Conservation (phyloP, 768 basidiomycete species). For the Clitopilus hobsonii region DNA sequence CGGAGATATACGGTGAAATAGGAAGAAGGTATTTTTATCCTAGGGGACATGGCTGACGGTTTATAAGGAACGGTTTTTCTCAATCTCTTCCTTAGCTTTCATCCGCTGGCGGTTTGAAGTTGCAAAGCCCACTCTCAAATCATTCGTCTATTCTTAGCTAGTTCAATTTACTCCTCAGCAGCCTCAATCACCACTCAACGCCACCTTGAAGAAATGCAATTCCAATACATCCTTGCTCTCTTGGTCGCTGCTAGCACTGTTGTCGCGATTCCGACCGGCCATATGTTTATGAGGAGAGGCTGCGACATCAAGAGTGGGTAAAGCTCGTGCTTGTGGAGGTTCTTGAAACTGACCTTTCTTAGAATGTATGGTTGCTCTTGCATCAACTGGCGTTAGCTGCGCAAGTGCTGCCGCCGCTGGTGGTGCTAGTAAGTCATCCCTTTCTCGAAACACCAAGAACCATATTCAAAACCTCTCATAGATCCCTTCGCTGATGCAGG, state of each 20-base stretch:
- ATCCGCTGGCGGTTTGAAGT: no score
- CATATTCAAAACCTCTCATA: background rate
- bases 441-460: background rate
- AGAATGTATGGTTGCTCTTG: slow-evolving; percentile 12
- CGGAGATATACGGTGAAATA: no score
- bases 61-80: no score
- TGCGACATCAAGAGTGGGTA: slow-evolving; percentile 10
- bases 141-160: no score
- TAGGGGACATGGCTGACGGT: no score
- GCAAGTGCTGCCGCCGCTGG: slow-evolving; percentile 8
- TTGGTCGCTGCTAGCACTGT: slow-evolving; percentile 6
- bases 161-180: no score
- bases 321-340: background rate
- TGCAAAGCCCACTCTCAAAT: no score
- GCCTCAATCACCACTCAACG: no score
- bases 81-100: no score
- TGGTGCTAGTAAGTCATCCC: slow-evolving; percentile 6
- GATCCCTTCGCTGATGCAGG: slow-evolving; percentile 8
- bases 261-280: slow-evolving; percentile 8
- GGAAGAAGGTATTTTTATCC: no score
- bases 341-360: background rate
- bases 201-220: slow-evolving; percentile 7
- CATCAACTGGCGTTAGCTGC: slow-evolving; percentile 8
- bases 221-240: slow-evolving; percentile 7
- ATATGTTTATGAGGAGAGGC: slow-evolving; percentile 7